Base-by-base conservation (phyloP, 108 stramenopile genomes). In the Skeletonema costatum region DNA sequence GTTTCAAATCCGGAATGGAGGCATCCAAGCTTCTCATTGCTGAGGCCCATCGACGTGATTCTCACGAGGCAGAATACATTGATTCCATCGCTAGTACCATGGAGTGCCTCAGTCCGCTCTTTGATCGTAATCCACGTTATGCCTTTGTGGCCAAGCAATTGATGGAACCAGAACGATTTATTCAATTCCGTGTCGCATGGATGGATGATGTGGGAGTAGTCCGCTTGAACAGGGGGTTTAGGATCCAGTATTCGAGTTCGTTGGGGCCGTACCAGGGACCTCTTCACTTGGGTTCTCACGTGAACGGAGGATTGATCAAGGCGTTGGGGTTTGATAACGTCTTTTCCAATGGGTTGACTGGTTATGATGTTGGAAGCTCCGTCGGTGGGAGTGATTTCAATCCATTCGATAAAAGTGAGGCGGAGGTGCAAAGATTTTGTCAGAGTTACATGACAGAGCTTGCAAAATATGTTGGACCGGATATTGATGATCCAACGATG, bases 361-460 rank as follows among this genome's bases (percentile, higher is more conserved):
- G 96, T 3, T 91, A 88, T 69, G 78, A 86, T 62, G 66, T 97
- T 35, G 98, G 98, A 12, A 96, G 96, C 2, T 97, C 97, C 25
- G 93, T 89, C 16, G 99, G 99, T 9, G 99, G 99, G 17, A 64
- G 95, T 19, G 98, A 99, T 80, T 97, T 99, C 68, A 93, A 99
- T 76, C 99, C 99, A 2, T 72, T 86, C 44, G 88, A 93, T 81
- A 98, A 98, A 87, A 88, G 86, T 19, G 98, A 99, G 71, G 87
- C 93, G 7, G 99, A 99, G 81, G 89, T 98, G 42, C 97, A 98
- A 75, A 87, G 98, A 59, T 99, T 99, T 75, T 99, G 99, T 70
- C 98, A 98, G 84, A 88, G 90, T 50, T 99, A 95, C 85, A 98
- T 98, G 94, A 98, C 98, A 16, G 99, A 99, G 70, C 73, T 99